Evolutionary conservation across 139 green algal genomes (phyloP).

Genomic region (Pycnococcus provasolii): DNA sequence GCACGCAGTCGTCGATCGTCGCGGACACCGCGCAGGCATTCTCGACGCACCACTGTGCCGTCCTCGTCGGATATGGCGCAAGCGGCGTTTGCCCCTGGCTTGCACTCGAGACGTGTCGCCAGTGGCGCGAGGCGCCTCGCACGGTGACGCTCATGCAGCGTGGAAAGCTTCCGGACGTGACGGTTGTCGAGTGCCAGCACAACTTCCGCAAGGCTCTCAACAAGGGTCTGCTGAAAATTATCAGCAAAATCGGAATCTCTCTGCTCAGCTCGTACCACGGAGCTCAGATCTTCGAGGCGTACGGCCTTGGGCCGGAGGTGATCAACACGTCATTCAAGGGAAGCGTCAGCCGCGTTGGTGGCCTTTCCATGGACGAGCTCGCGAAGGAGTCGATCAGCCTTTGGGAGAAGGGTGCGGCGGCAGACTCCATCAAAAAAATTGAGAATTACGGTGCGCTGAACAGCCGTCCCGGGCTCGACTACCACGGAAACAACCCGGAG

Average conservation of each 20-base stretch:
- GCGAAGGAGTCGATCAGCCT: conserved; percentile 77
- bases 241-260: conserved; percentile 99
- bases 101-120: conserved; percentile 82
- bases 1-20: conserved; percentile 74
- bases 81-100: conserved; percentile 95
- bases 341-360: conserved; percentile 87
- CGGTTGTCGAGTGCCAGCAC: conserved; percentile 53
- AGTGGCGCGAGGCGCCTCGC: conserved; percentile 71
- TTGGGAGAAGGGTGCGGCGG: conserved; percentile 63
- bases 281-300: conserved; percentile 94
- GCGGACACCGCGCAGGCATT: conserved; percentile 83
- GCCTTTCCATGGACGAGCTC: conserved; percentile 84
- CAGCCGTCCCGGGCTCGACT: conserved; percentile 72
- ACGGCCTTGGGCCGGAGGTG: conserved; percentile 84
- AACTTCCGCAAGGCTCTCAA: conserved; percentile 70
- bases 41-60: conserved; percentile 77
- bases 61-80: conserved; percentile 89
- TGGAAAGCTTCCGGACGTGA: conserved; percentile 75
- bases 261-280: conserved; percentile 72
- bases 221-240: conserved; percentile 96
- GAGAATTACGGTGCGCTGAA: conserved; percentile 97
- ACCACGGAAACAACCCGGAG: conserved; percentile 95
- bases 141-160: conserved; percentile 72
- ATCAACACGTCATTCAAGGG: conserved; percentile 57
- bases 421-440: conserved; percentile 80